These are phyloP conservation scores for Odonthalia washingtoniensis DNA, from an alignment of 31 red algal genomes.

Conservation along the genomic window DNA sequence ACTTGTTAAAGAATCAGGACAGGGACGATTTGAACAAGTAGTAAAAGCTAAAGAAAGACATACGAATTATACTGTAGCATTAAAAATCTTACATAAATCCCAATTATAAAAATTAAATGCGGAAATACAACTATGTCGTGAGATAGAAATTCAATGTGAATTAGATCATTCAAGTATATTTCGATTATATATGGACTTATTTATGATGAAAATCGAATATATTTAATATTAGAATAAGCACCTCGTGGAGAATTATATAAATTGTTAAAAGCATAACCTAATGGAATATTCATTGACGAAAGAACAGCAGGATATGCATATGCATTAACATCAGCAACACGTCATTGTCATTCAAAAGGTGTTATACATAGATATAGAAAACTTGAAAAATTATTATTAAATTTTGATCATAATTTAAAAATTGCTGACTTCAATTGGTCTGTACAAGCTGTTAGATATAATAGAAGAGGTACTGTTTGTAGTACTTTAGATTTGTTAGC, in stretches of 20 bases:
- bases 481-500: slow-evolving; percentile 96
- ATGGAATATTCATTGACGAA: slow-evolving; percentile 76
- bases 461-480: slow-evolving; percentile 82
- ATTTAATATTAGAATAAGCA: slow-evolving; percentile 95
- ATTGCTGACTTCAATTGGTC: slow-evolving; percentile 99
- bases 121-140: slow-evolving; percentile 91
- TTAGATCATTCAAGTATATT: slow-evolving; percentile 92
- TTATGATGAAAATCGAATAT: slow-evolving; percentile 87
- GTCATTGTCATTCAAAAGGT: too few relatives aligned
- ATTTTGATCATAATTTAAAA: slow-evolving; percentile 78
- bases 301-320: slow-evolving; percentile 78
- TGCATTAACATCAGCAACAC: slow-evolving; percentile 78
- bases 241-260: slow-evolving; percentile 95
- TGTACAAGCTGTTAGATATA: slow-evolving; percentile 83
- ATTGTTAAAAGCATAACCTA: slow-evolving; percentile 68
- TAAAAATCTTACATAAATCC: slow-evolving; percentile 91
- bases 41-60: slow-evolving; percentile 85
- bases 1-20: slow-evolving; percentile 84
- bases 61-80: slow-evolving; percentile 83
- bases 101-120: slow-evolving; percentile 67
- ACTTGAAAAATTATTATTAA: slow-evolving; percentile 94
- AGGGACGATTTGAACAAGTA: slow-evolving; percentile 93
- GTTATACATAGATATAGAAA: slow-evolving; percentile 97
- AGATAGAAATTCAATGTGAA: slow-evolving; percentile 98
- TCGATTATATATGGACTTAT: slow-evolving; percentile 93